Evolutionary conservation across 2,329 filamentous ascomycete genomes (phyloP).

Genomic region (Calycina herbarum): DNA sequence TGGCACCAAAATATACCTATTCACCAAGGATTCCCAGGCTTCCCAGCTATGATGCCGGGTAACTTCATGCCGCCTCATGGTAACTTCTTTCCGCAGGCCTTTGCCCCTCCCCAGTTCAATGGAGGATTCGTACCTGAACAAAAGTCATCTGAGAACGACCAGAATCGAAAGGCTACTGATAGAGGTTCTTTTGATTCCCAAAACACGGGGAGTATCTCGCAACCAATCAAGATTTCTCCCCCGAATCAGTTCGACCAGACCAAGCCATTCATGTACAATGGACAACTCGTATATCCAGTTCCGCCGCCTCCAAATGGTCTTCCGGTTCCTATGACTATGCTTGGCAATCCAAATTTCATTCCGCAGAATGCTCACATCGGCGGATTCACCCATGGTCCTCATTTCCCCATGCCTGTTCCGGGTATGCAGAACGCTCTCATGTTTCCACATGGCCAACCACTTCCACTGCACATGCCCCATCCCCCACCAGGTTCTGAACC

Average conservation of each 20-base stretch:
- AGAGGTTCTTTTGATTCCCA: constrained; percentile 3
- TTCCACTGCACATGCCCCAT: constrained; percentile 25
- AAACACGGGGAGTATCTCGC: constrained; percentile 14
- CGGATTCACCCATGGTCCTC: constrained; percentile 21
- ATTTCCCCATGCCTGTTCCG: constrained; percentile 20
- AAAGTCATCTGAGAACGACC: constrained; percentile 3
- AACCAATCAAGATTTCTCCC: constrained; percentile 37
- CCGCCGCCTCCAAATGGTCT: constrained; percentile 29
- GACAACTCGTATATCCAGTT: constrained; percentile 36
- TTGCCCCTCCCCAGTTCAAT: constrained; percentile 12
- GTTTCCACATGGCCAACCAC: constrained; percentile 26
- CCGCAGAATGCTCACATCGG: constrained; percentile 17
- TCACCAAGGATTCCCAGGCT: constrained; percentile 14
- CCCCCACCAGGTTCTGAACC: constrained; percentile 13
- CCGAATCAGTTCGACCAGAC: constrained; percentile 38
- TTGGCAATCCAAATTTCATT: constrained; percentile 31
- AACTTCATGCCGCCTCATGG: constrained; percentile 23
- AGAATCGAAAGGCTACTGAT: constrained; percentile 14
- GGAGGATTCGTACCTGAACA: constrained; percentile 8
- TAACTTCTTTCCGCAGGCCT: constrained; percentile 18
- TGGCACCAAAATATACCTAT: constrained; percentile 16
- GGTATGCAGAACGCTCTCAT: constrained; percentile 20
- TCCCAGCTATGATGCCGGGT: constrained; percentile 21
- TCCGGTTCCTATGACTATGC: constrained; percentile 30
- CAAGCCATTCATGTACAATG: constrained; percentile 38